Evolutionary conservation across 73 alveolate genomes (phyloP), one percentile per base, ranked within the genome.

Genomic region (Paramecium caudatum): DNA sequence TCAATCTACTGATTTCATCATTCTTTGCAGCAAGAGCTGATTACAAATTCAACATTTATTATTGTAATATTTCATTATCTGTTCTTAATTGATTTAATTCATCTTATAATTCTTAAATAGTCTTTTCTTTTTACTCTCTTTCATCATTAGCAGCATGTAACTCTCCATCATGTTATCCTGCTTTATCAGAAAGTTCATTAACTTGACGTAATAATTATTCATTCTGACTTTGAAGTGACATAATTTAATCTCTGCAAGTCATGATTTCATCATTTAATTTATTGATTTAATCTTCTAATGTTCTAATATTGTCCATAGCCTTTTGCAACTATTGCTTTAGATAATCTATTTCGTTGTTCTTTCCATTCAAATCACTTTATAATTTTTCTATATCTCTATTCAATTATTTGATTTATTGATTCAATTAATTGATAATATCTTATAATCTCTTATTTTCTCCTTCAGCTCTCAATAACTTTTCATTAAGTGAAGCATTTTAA

Each of bases 1-100:
- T 70, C 13, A 70, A 70, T 36, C 46, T 70, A 17, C 46, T 25
- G 5, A 39, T 70, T 7, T 70, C 87, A 36, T 70, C 61, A 70
- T 36, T 36, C 63, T 39, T 25, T 39, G 9, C 5, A 17, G 17
- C 0, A 17, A 70, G 46, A 1, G 41, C 46, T 37, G 34, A 17
- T 2, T 3, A 37, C n/a, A 70, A 70, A 37, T 33, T 33, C 34
- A 37, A 37, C 39, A 70, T 13, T 70, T 36, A 37, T 6, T 70
- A 13, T 12, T 70, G 36, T 46, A 70, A 5, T 17, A 70, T 70
- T 25, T 43, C 16, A 19, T 43, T 70, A 7, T 70, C 63, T 37
- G 46, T 36, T 39, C 16, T 19, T 5, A 21, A 17, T 21, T 70
- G 7, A 70, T 43, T 65, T 23, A 70, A 70, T 70, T 25, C 34